phyloP scores from a whole-genome alignment of 2,329 filamentous ascomycete species.

The Metarhizium brunneum region DNA sequence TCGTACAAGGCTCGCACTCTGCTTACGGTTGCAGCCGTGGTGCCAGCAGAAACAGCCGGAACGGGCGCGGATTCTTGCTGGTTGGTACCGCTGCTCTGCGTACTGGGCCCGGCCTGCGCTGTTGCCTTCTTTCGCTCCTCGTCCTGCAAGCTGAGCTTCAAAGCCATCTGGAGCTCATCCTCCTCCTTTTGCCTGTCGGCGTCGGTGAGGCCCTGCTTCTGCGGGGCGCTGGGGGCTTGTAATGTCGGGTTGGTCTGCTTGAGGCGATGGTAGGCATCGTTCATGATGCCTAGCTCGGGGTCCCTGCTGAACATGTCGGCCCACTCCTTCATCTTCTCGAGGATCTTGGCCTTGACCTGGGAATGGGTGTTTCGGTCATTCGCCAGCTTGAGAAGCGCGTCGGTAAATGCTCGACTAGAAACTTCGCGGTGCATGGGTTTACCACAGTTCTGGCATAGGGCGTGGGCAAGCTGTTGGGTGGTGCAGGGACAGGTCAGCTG shows the following conservation, averaged over 20 bases:
- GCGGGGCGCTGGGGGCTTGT: conserved; percentile 83
- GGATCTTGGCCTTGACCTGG: conserved; percentile 93
- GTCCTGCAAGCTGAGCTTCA: conserved; percentile 87
- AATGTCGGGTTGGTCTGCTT: conserved; percentile 80
- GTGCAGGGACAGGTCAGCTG: neutral
- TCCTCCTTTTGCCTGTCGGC: conserved; percentile 90
- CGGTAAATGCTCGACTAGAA: conserved; percentile 85
- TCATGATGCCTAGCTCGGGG: conserved; percentile 93
- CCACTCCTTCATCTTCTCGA: conserved; percentile 96
- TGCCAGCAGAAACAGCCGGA: conserved; percentile 62
- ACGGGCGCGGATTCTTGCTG: conserved; percentile 32
- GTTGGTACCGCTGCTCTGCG: conserved; percentile 26
- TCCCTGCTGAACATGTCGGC: conserved; percentile 86
- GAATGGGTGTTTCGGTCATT: conserved; percentile 92
- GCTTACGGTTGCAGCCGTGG: conserved; percentile 92
- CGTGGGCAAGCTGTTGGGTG: conserved; percentile 63
- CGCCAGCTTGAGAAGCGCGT: conserved; percentile 81
- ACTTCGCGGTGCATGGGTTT: conserved; percentile 80
- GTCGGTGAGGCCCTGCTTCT: conserved; percentile 86
- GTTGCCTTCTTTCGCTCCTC: conserved; percentile 54
- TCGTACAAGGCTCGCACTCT: conserved; percentile 89
- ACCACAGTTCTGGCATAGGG: conserved; percentile 86
- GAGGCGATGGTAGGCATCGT: conserved; percentile 81
- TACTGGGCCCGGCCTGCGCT: conserved; percentile 22
- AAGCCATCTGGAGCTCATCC: conserved; percentile 91